These are phyloP conservation scores for Emmonsiellopsis sp. DNA, from an alignment of 2,329 filamentous ascomycete genomes.

Conservation along the genomic window DNA sequence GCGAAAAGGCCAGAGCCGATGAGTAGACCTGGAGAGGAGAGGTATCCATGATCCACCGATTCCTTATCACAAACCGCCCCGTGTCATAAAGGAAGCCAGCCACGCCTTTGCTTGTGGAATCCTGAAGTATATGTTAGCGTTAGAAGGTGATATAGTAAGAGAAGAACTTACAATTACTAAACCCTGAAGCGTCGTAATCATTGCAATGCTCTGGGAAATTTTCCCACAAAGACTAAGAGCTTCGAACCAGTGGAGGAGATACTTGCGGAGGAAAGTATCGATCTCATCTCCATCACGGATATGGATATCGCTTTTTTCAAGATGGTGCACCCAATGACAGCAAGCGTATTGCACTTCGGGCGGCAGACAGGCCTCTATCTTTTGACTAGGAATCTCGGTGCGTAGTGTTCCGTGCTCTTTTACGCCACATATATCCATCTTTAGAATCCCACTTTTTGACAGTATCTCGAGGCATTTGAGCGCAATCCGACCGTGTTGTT, in stretches of 20 bases:
- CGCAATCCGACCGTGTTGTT: constrained; percentile 10
- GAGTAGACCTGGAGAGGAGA: constrained; percentile 29
- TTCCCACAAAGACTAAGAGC: constrained; percentile 13
- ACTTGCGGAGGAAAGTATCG: constrained; percentile 3
- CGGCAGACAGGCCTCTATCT: background rate
- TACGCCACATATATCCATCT: constrained; percentile 14
- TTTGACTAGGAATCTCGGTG: background rate
- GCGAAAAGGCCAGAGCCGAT: constrained; percentile 25
- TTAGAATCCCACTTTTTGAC: constrained; percentile 6
- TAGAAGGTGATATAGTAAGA: background rate
- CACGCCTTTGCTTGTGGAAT: background rate
- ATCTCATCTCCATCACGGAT: background rate
- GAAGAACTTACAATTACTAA: background rate
- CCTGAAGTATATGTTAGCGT: background rate
- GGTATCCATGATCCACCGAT: constrained; percentile 18
- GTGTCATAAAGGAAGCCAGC: constrained; percentile 16
- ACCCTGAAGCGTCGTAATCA: background rate
- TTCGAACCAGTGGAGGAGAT: constrained; percentile 11
- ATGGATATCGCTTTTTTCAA: background rate
- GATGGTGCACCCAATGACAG: background rate
- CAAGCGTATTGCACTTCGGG: background rate
- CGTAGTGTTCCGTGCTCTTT: constrained; percentile 7
- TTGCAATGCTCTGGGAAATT: constrained; percentile 15
- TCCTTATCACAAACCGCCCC: constrained; percentile 21
- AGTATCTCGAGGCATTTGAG: constrained; percentile 10